phyloP scores from a whole-genome alignment of 176 grass and related monocot species.

The Carex kokanica region DNA sequence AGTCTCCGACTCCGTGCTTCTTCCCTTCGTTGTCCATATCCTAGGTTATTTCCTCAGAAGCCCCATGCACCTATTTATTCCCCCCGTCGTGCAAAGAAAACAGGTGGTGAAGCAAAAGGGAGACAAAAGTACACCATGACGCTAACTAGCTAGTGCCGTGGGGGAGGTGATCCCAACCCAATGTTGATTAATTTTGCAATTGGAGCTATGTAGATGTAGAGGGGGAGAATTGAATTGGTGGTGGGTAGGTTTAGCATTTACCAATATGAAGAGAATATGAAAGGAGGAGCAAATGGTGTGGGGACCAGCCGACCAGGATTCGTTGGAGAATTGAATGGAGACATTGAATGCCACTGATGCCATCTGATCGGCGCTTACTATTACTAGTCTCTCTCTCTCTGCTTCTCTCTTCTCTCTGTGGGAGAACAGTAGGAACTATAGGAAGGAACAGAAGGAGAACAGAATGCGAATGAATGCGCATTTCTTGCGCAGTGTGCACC shows the following conservation, averaged over 20 bases:
- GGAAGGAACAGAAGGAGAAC: too few relatives aligned
- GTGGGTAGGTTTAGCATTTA: neutral
- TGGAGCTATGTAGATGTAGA: neutral
- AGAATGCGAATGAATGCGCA: too few relatives aligned
- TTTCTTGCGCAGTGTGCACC: neutral
- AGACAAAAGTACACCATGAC: neutral
- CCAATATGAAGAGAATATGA: neutral
- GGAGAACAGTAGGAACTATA: too few relatives aligned
- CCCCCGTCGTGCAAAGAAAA: neutral
- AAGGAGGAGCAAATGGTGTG: neutral
- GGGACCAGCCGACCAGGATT: neutral
- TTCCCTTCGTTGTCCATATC: too few relatives aligned
- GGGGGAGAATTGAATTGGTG: neutral
- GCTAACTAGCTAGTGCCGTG: neutral
- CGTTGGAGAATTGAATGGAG: slow-evolving; percentile 26
- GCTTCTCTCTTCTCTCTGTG: neutral
- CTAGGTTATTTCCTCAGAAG: neutral
- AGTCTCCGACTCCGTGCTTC: neutral
- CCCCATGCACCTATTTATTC: slow-evolving; percentile 4
- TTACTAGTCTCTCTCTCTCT: neutral
- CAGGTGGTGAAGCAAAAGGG: neutral
- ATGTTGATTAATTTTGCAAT: neutral
- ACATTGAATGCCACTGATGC: slow-evolving; percentile 10
- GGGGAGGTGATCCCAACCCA: neutral
- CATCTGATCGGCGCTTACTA: neutral